These are phyloP conservation scores for Fomitiporia mediterranea DNA, from an alignment of 1,284 basidiomycete genomes.

Conservation along the genomic window DNA sequence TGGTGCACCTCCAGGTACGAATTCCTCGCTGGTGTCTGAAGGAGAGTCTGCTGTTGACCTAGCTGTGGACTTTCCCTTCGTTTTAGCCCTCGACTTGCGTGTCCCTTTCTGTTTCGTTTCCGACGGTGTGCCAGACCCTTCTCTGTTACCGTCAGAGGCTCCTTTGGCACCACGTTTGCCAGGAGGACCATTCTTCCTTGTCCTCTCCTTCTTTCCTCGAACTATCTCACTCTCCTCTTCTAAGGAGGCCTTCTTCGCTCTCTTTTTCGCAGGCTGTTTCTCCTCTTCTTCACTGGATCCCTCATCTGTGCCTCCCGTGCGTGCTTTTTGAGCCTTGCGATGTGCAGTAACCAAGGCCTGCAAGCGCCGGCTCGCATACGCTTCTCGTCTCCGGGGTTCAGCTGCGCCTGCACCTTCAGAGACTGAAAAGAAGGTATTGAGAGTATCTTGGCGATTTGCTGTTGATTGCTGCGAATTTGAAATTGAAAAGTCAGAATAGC, in stretches of 20 bases:
- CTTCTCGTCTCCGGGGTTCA: conserved; percentile 75
- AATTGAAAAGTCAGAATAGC: not conserved
- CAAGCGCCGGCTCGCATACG: conserved; percentile 81
- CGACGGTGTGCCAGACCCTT: not conserved
- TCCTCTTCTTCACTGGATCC: conserved; percentile 27
- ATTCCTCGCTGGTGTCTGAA: not conserved
- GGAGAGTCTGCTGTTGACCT: not conserved
- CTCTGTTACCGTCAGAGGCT: not conserved
- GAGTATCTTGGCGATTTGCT: conserved; percentile 70
- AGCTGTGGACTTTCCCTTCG: conserved; percentile 1
- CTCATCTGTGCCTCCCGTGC: conserved; percentile 19
- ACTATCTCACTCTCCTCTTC: conserved; percentile 4
- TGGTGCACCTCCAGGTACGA: not conserved
- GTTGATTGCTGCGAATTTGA: conserved; percentile 45
- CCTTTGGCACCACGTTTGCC: not conserved
- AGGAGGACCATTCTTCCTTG: not conserved
- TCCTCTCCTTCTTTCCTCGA: not conserved
- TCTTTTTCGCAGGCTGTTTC: conserved; percentile 21
- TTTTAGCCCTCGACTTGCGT: not conserved
- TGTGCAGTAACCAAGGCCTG: conserved; percentile 88
- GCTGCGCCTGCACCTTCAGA: conserved; percentile 55
- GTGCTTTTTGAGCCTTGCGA: conserved; percentile 45
- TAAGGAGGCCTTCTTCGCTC: not conserved
- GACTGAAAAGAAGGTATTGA: conserved; percentile 59
- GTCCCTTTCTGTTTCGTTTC: not conserved